Evolutionary conservation across 495 filamentous ascomycete genomes (phyloP).

Genomic region (Penicillium manginii): DNA sequence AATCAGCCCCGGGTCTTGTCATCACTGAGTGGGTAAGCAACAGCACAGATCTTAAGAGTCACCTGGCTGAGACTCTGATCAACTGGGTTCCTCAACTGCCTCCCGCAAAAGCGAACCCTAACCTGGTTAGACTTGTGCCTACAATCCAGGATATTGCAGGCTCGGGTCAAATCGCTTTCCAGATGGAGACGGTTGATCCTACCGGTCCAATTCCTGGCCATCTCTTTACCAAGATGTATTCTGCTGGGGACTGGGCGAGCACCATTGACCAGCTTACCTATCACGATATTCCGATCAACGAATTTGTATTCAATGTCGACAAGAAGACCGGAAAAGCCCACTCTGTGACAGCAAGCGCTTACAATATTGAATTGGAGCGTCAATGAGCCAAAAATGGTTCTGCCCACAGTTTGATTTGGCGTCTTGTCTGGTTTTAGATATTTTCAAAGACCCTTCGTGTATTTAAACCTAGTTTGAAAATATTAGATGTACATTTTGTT

Average conservation of each 20-base stretch:
- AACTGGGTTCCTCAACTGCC: constrained; percentile 2
- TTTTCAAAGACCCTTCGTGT: too few relatives aligned
- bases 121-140: constrained; percentile 32
- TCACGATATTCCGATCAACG: constrained; percentile 26
- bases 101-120: background rate
- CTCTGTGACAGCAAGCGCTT: constrained; percentile 27
- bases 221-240: constrained; percentile 15
- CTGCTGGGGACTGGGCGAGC: constrained; percentile 26
- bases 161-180: constrained; percentile 34
- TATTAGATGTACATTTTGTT: too few relatives aligned
- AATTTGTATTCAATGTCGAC: constrained; percentile 42
- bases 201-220: constrained; percentile 22
- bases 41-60: constrained; percentile 40
- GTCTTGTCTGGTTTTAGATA: too few relatives aligned
- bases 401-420: background rate
- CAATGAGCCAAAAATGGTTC: constrained; percentile 3
- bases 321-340: constrained; percentile 29
- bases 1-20: constrained; percentile 41
- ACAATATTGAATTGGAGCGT: constrained; percentile 12
- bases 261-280: constrained; percentile 29
- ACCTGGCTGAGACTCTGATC: constrained; percentile 33
- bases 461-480: too few relatives aligned
- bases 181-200: constrained; percentile 12
- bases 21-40: constrained; percentile 54
- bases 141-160: constrained; percentile 22